phyloP scores from a whole-genome alignment of 768 basidiomycete genomes.

The Punctularia strigosozonata region DNA sequence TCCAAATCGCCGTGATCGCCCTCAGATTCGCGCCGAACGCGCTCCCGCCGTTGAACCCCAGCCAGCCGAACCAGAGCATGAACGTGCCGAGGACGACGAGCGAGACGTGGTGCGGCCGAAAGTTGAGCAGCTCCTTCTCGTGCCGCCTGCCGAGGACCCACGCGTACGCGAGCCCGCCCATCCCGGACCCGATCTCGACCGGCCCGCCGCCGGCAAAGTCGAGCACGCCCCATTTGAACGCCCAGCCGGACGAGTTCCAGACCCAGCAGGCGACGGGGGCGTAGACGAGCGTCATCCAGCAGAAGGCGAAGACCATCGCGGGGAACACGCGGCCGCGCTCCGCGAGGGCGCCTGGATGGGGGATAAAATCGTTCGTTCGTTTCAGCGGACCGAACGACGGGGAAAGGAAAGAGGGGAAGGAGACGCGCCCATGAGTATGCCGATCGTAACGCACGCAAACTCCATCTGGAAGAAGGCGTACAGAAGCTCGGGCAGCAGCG shows the following conservation, averaged over 20 bases:
- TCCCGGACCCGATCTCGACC: slow-evolving; percentile 79
- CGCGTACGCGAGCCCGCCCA: slow-evolving; percentile 76
- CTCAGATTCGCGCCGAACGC: slow-evolving; percentile 83
- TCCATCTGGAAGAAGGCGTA: slow-evolving; percentile 86
- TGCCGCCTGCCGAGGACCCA: slow-evolving; percentile 78
- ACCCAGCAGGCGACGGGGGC: slow-evolving; percentile 82
- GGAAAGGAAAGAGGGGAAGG: too few relatives aligned
- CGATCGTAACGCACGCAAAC: slow-evolving; percentile 74
- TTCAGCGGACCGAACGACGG: too few relatives aligned
- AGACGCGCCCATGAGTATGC: slow-evolving; percentile 66
- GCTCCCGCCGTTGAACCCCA: slow-evolving; percentile 87
- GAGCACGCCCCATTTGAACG: slow-evolving; percentile 69
- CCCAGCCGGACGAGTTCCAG: slow-evolving; percentile 80
- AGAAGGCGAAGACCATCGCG: slow-evolving; percentile 67
- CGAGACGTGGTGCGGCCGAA: slow-evolving; percentile 82
- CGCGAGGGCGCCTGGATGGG: too few relatives aligned
- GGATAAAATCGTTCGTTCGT: too few relatives aligned
- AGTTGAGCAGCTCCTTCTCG: slow-evolving; percentile 61
- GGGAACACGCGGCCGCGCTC: slow-evolving; percentile 81
- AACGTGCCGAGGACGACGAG: slow-evolving; percentile 76
- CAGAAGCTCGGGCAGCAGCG: slow-evolving; percentile 70
- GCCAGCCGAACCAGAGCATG: slow-evolving; percentile 81
- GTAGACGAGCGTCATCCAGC: slow-evolving; percentile 83
- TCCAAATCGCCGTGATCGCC: slow-evolving; percentile 77
- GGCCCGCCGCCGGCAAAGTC: slow-evolving; percentile 86